Conservation (phyloP, 2,329 filamentous ascomycete genomes). For the Knufia petricola region DNA sequence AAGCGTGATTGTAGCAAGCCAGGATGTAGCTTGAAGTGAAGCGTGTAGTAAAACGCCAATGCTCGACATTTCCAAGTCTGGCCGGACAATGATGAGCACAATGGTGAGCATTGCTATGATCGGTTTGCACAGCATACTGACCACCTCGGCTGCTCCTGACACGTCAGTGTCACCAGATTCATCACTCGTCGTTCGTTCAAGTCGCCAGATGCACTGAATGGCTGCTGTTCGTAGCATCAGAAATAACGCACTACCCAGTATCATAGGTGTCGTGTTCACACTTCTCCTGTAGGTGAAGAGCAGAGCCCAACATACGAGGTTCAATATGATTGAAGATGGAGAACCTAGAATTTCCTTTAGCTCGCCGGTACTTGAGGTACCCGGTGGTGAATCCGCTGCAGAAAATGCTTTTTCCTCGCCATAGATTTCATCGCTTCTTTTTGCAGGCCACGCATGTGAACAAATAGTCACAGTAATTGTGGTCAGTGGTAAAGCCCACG, state of each 20-base stretch:
- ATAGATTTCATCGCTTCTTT: not conserved
- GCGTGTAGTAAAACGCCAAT: not conserved
- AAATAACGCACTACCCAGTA: not conserved
- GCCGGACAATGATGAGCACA: not conserved
- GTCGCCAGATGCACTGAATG: not conserved
- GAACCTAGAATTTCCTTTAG: not conserved
- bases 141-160: not conserved
- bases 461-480: not conserved
- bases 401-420: not conserved
- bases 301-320: not conserved
- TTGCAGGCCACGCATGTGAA: not conserved
- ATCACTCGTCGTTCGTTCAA: not conserved
- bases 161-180: not conserved
- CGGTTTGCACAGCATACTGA: not conserved
- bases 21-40: not conserved
- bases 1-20: not conserved
- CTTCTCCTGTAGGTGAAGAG: not conserved
- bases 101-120: not conserved
- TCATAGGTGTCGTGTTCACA: not conserved
- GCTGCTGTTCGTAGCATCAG: not conserved
- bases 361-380: not conserved
- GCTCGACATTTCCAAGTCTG: not conserved
- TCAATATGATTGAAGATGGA: not conserved
- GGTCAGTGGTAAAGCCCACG: not conserved
- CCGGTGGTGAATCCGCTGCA: not conserved